Percentiles rank a stretch among this genome's conserved stretches.
These are phyloP conservation scores for Helenozyma rhizophorensis DNA, from an alignment of 805 yeast species.

Conservation along the genomic window DNA sequence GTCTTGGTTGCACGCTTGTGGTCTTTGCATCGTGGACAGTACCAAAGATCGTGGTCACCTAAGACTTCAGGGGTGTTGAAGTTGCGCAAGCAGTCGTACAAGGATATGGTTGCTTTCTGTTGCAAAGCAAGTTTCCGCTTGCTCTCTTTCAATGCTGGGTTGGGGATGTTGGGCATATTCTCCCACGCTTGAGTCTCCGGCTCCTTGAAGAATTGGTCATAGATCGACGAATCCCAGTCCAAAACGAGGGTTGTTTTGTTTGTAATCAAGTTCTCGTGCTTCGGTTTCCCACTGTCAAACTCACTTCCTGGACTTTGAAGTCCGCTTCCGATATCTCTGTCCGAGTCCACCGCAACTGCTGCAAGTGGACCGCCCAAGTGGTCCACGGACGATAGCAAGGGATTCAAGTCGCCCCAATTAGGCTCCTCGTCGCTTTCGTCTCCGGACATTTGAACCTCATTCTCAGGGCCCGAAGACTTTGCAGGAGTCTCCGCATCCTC, in stretches of 20 bases:
- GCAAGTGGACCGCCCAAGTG: constrained; percentile 4
- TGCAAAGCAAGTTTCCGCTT: constrained; percentile 31
- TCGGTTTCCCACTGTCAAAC: not conserved
- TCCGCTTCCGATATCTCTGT: constrained; percentile 1
- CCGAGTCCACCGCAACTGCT: constrained; percentile 1
- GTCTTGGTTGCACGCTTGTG: constrained; percentile 89
- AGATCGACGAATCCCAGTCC: constrained; percentile 56
- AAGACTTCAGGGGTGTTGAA: constrained; percentile 81
- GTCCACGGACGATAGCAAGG: constrained; percentile 11
- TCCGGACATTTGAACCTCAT: constrained; percentile 7
- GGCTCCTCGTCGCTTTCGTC: constrained; percentile 27
- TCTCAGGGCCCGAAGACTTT: too few relatives aligned
- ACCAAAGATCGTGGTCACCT: constrained; percentile 90
- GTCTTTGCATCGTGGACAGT: constrained; percentile 83
- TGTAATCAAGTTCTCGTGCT: constrained; percentile 12
- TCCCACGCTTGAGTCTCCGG: constrained; percentile 55
- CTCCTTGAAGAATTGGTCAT: constrained; percentile 47
- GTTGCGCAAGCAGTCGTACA: constrained; percentile 68
- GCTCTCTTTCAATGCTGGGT: constrained; percentile 51
- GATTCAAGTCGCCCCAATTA: constrained; percentile 14
- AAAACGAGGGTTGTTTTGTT: constrained; percentile 43
- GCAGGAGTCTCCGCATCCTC: too few relatives aligned
- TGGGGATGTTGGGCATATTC: constrained; percentile 36
- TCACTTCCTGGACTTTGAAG: not conserved
- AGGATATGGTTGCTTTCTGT: constrained; percentile 42